phyloP scores from a whole-genome alignment of 2,329 filamentous ascomycete genomes.

The Pestalotiopsis sp. region DNA sequence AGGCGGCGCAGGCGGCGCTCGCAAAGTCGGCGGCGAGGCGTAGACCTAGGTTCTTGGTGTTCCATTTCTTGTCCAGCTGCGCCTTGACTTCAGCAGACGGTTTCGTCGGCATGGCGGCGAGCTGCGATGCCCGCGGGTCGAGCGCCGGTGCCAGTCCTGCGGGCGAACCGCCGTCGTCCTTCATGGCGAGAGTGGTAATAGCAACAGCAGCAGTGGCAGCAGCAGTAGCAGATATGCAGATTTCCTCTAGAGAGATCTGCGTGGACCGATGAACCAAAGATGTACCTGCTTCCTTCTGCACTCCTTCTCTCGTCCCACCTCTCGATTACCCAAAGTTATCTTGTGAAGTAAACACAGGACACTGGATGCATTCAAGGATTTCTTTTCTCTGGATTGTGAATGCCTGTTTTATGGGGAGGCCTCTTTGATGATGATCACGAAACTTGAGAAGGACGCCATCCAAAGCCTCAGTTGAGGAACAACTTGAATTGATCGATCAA shows the following conservation, averaged over 20 bases:
- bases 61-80: conserved; percentile 56
- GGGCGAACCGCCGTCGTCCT: background rate
- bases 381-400: background rate
- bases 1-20: conserved; percentile 72
- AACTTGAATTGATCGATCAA: background rate
- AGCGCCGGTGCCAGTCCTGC: conserved; percentile 6
- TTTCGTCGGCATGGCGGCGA: conserved; percentile 4
- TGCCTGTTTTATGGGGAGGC: background rate
- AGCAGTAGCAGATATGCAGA: background rate
- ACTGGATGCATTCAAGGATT: background rate
- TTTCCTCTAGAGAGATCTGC: background rate
- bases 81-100: conserved; percentile 13
- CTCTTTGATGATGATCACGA: conserved; percentile 9
- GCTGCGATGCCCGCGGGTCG: background rate
- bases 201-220: background rate
- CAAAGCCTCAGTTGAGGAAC: background rate
- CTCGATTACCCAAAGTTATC: background rate
- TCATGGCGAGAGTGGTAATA: background rate
- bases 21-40: conserved; percentile 69
- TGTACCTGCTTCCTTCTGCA: background rate
- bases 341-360: background rate
- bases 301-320: background rate
- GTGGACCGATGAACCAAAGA: background rate
- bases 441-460: conserved; percentile 10
- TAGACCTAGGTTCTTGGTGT: conserved; percentile 71